Evolutionary conservation across 2,329 filamentous ascomycete species (phyloP), one percentile per base, ranked within the genome.

Genomic region (Cladosporium sp.): DNA sequence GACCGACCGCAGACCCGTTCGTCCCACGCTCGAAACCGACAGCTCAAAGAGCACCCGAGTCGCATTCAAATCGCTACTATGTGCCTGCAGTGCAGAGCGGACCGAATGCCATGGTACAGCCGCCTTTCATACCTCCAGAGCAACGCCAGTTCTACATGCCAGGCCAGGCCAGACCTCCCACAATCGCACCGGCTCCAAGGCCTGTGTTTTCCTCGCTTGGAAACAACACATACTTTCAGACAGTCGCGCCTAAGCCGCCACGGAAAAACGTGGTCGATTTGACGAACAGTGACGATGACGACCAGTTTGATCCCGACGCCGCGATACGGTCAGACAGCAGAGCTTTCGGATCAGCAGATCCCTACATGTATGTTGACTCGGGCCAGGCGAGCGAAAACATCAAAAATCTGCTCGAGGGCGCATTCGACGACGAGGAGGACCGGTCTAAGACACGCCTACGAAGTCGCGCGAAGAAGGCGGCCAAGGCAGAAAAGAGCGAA

Each of bases 351-450:
- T 79, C 83, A 0, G 78, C 81, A 18, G 86, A 88, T 69, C 81
- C 84, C 12, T 81, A 82, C 70, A 81, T 81, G 64, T 92, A 91
- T 70, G 87, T 90, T 6, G 90, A 93, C 69, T 86, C 89, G 0
- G 81, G 82, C 66, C 89, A 91, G 75, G 91, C 91, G 12, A 87
- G 86, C 60, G 88, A 89, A 56, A 91, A 94, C 70, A 83, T 95
- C 69, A 95, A 95, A 75, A 90, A 89, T 8, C 78, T 95, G n/a
- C 82, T 95, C 1, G 91, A 94, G 75, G 91, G 91, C 8, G 90
- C 90, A 11, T 88, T 94, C 78, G 90, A 93, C 62, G 90, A 91
- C 16, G 89, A 90, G 0, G 86, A 88, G 0, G 88, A 90, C 57
- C 80, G 80, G 66, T 72, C 73, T 26, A 81, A 80, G 65, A 80